Conservation (phyloP, 352 stramenopile species). For the Phytopythium cucurbitacearum region DNA sequence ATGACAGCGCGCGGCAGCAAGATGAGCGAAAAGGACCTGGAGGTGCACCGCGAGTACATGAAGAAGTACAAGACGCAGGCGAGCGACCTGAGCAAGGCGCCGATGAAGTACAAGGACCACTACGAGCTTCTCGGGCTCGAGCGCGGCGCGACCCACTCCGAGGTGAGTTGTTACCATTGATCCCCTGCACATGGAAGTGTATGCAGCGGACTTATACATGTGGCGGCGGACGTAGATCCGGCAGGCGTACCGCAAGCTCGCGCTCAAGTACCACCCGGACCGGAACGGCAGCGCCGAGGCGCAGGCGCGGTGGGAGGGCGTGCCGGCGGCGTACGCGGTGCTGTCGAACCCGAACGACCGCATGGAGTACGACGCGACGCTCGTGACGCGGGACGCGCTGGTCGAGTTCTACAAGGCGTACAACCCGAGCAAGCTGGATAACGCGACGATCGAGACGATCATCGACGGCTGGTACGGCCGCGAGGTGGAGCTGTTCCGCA, state of each 20-base stretch:
- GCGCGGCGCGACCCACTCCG: constrained; percentile 57
- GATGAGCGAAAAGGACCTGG: constrained; percentile 70
- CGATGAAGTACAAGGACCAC: constrained; percentile 74
- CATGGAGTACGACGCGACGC: constrained; percentile 71
- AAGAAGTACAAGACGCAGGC: constrained; percentile 86
- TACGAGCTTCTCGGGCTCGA: constrained; percentile 66
- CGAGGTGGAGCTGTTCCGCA: constrained; percentile 83
- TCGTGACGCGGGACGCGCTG: constrained; percentile 70
- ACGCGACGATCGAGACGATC: constrained; percentile 81
- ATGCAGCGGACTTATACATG: background rate
- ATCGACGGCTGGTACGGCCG: constrained; percentile 83
- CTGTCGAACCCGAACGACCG: constrained; percentile 78
- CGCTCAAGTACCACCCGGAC: constrained; percentile 86
- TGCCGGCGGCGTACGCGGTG: constrained; percentile 67
- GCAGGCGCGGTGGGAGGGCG: constrained; percentile 70
- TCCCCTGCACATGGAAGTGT: background rate
- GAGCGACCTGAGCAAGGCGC: constrained; percentile 47
- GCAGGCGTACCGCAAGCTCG: constrained; percentile 84
- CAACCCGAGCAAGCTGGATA: constrained; percentile 82
- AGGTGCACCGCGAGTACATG: constrained; percentile 85
- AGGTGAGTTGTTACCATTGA: constrained; percentile 23
- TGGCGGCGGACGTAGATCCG: constrained; percentile 77
- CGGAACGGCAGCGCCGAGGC: constrained; percentile 85
- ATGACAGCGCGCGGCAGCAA: background rate
- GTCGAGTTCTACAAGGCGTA: constrained; percentile 82